A percentile compares a stretch with the other conserved stretches of the same genome.
Conservation (phyloP, 768 basidiomycete species). For the Kwoniella europaea region DNA sequence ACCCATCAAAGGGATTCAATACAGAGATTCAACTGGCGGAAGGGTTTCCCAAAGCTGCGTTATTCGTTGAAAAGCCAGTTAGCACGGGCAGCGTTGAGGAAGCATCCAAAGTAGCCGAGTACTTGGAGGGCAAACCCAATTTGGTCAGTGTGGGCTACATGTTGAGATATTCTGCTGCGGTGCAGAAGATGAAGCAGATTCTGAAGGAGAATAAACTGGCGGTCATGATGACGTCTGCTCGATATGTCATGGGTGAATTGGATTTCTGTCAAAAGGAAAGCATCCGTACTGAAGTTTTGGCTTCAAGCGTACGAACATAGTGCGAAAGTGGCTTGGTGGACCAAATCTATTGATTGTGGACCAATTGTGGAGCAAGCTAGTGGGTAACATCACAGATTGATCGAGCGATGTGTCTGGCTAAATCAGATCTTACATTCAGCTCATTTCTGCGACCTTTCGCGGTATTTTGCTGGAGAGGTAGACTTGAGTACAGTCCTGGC, state of each 20-base stretch:
- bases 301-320: slow-evolving; percentile 19
- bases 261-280: slow-evolving; percentile 2
- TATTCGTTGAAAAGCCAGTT: slow-evolving; percentile 90
- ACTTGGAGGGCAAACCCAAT: slow-evolving; percentile 64
- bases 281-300: not conserved
- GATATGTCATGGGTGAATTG: slow-evolving; percentile 29
- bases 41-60: slow-evolving; percentile 77
- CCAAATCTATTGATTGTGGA: slow-evolving; percentile 45
- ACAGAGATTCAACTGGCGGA: slow-evolving; percentile 83
- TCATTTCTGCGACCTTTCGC: slow-evolving; percentile 67
- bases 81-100: slow-evolving; percentile 72
- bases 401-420: slow-evolving; percentile 44
- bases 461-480: slow-evolving; percentile 93
- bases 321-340: slow-evolving; percentile 38
- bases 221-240: slow-evolving; percentile 87
- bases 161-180: slow-evolving; percentile 86
- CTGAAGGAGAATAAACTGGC: slow-evolving; percentile 86
- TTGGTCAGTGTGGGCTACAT: slow-evolving; percentile 66
- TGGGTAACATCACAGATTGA: slow-evolving; percentile 62
- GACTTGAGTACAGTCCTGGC: slow-evolving; percentile 67
- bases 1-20: slow-evolving; percentile 67
- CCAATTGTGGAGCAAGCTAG: slow-evolving; percentile 63
- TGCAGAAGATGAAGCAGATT: slow-evolving; percentile 92
- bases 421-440: slow-evolving; percentile 52
- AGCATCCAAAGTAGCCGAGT: slow-evolving; percentile 70